phyloP scores from a whole-genome alignment of 257 asterid genomes.

The Eustoma russellianum region DNA sequence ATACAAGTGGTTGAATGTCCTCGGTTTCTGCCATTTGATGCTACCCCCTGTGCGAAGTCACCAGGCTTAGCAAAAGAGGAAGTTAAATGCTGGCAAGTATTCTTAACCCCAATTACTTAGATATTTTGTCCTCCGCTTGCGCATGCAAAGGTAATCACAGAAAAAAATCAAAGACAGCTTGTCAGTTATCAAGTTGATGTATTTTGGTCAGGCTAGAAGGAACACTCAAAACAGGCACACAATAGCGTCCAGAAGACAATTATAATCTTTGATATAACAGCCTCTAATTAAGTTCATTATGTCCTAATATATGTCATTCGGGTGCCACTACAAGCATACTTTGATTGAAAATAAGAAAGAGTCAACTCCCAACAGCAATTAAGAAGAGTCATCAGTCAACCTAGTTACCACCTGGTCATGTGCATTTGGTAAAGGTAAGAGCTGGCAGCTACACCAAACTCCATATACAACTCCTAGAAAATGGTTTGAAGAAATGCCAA shows the following conservation, averaged over 20 bases:
- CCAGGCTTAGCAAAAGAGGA: neutral
- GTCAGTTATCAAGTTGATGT: neutral
- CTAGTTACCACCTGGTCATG: too few relatives aligned
- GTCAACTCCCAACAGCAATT: too few relatives aligned
- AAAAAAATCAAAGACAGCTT: neutral
- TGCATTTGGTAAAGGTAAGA: too few relatives aligned
- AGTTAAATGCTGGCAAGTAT: neutral
- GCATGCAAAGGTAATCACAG: neutral
- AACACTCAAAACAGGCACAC: neutral
- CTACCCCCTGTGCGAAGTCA: conserved; percentile 17
- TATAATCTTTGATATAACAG: neutral
- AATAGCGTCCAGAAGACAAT: neutral
- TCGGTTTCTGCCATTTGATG: conserved; percentile 28
- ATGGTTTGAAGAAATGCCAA: too few relatives aligned
- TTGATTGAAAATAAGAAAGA: too few relatives aligned
- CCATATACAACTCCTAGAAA: too few relatives aligned
- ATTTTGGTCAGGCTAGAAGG: neutral
- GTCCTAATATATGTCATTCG: too few relatives aligned
- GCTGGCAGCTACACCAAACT: too few relatives aligned
- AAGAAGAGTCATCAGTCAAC: too few relatives aligned
- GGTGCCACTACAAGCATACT: too few relatives aligned
- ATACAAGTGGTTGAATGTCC: conserved; percentile 21
- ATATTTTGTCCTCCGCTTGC: neutral
- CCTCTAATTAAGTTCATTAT: neutral
- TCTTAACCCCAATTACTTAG: neutral